Evolutionary conservation across 208 protist species (phyloP), one percentile per base, ranked within the genome.

Genomic region (Paratrypanosoma confusum): DNA sequence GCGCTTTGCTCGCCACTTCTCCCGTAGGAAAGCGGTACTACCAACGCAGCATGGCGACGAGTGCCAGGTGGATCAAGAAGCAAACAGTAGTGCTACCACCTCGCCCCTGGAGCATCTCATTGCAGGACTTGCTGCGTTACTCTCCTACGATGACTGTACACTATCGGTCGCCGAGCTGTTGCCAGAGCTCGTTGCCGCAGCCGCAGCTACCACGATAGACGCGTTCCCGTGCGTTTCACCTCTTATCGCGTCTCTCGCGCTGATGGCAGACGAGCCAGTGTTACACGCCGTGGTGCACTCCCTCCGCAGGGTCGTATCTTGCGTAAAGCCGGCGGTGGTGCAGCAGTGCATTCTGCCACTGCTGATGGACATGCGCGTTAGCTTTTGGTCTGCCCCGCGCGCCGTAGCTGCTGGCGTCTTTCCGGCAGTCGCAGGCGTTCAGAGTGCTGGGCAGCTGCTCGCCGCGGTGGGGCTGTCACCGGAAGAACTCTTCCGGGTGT

Each of bases 241-340:
- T 5, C 69, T 86, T 48, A 78, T 86, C 52, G 79, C 81, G 72
- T 55, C 66, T 48, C 55, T 86, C 20, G 68, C 69, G 57, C 81
- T 65, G 41, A 55, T 56, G 3, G 63, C 71, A 14, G 71, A 86
- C 60, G 57, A 53, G 31, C 44, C 34, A 8, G 71, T 79, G 2
- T 44, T 78, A 18, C 40, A 48, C 18, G 62, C 54, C 8, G 58
- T 81, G 5, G 60, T 71, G 13, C 22, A 49, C 0, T 47, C 71
- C 3, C 40, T 86, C 33, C 36, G 57, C 50, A 1, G 47, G 29
- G 58, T 86, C 29, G n/a, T 79, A 1, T 20, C 13, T 3, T 28
- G 32, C 29, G 45, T 78, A 3, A 50, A 49, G n/a, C 59, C 81
- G 21, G 50, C 57, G 11, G 65, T 79, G 18, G 23, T 74, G 14